Evolutionary conservation across 2,329 filamentous ascomycete genomes (phyloP).

Genomic region (Claviceps pusilla): DNA sequence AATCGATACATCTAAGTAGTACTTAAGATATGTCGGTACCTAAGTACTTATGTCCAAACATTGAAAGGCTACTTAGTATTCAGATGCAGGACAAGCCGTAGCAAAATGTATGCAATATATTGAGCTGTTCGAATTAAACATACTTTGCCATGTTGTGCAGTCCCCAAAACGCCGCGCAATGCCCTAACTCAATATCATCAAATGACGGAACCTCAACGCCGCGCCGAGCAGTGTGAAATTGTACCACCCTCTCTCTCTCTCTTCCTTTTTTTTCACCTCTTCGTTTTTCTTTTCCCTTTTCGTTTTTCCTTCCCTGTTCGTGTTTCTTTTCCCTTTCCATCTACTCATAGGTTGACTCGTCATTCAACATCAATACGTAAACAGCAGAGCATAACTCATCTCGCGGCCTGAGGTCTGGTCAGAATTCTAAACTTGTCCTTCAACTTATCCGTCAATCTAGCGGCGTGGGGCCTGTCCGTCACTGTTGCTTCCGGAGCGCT

Average conservation of each 20-base stretch:
- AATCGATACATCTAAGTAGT: too few relatives aligned
- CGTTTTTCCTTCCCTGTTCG: too few relatives aligned
- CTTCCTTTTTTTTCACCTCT: neutral
- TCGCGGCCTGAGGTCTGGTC: slow-evolving; percentile 27
- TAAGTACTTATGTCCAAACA: too few relatives aligned
- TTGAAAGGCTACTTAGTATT: neutral
- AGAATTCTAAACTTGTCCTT: slow-evolving; percentile 39
- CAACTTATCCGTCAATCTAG: slow-evolving; percentile 32
- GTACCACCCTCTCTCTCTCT: neutral
- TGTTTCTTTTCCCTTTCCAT: neutral
- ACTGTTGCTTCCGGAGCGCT: slow-evolving; percentile 12
- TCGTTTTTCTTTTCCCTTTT: too few relatives aligned
- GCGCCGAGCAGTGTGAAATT: neutral
- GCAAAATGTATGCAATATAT: neutral
- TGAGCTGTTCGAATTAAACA: neutral
- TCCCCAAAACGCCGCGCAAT: neutral
- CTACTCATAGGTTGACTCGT: neutral
- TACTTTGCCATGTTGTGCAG: neutral
- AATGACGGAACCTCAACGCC: neutral
- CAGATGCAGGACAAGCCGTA: neutral
- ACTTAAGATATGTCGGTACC: too few relatives aligned
- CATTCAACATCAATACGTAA: neutral
- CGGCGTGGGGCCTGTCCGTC: slow-evolving; percentile 25
- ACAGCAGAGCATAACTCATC: neutral
- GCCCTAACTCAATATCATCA: neutral